phyloP scores from a whole-genome alignment of 768 basidiomycete genomes.

The Pleurotus cornucopiae region DNA sequence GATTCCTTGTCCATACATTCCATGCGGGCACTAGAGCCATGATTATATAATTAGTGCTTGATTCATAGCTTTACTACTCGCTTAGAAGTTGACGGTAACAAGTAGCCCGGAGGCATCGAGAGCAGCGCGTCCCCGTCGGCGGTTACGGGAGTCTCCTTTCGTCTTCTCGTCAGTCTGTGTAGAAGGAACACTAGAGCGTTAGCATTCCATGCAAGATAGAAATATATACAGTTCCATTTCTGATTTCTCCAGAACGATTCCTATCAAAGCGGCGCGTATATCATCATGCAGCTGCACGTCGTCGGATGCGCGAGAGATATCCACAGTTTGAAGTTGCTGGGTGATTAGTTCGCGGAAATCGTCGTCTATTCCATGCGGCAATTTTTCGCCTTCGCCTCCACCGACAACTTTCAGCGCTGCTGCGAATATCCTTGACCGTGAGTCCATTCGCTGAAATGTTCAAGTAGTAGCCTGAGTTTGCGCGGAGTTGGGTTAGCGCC shows the following conservation, averaged over 20 bases:
- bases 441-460: not conserved
- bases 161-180: no score
- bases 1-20: constrained; percentile 21
- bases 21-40: constrained; percentile 17
- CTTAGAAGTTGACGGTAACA: constrained; percentile 1
- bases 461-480: no score
- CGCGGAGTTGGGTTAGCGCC: no score
- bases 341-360: not conserved
- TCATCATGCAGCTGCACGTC: not conserved
- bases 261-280: not conserved
- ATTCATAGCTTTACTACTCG: not conserved
- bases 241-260: not conserved
- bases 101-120: not conserved
- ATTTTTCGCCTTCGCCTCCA: not conserved
- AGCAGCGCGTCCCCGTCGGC: no score
- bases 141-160: no score
- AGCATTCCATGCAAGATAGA: not conserved
- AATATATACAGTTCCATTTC: not conserved
- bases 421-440: not conserved
- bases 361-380: not conserved
- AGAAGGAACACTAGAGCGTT: no score
- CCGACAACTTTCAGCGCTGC: not conserved
- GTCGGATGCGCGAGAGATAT: not conserved
- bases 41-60: not conserved
- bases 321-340: not conserved